Base-by-base conservation (phyloP, 495 filamentous ascomycete species). In the Penicillium verhagenii region DNA sequence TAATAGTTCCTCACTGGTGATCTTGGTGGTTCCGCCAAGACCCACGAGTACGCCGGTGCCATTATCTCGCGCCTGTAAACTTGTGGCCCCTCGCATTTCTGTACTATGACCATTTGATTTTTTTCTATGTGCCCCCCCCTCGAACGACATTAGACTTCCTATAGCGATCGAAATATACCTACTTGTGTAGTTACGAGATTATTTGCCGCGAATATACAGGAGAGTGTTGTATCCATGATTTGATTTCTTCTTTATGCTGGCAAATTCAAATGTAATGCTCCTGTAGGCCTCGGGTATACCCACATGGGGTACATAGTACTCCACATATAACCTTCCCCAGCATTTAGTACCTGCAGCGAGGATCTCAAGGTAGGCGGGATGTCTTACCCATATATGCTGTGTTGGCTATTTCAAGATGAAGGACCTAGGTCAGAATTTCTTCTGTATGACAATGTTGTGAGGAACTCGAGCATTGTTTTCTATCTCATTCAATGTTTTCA, bases 1-100 rank as follows among this genome's bases (percentile, higher is more conserved):
- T n/a, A n/a, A n/a, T 65, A 86, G 84, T 70, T 84, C 29, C 82
- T 98, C 70, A 98, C 94, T 21, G 92, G 92, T 63, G 94, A 98
- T 76, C 77, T 98, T 64, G 93, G 94, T 57, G 94, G 94, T 61
- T 96, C 91, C 75, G 79, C 94, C 43, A 93, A 92, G 82, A 98
- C 93, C 59, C 74, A 84, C 73, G 86, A 97, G 77, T 98, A 92
- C 72, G 89, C 94, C 49, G 80, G 82, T 33, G 93, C 94, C 52
- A 96, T 97, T 73, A 95, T 96, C 69, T 82, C 82, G 68, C 86
- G 83, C 65, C 81, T 97, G 79, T 92, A 86, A 76, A 65, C 39
- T 35, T 50, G 20, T 28, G 63, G 62, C 63, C 65, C 52, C 42
- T 59, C 28, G 52, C 56, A 68, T 54, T 58, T 28, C 48, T 76